Evolutionary conservation across 805 yeast species (phyloP), one percentile per base, ranked within the genome.

Genomic region (Suhomyces pyralidae): DNA sequence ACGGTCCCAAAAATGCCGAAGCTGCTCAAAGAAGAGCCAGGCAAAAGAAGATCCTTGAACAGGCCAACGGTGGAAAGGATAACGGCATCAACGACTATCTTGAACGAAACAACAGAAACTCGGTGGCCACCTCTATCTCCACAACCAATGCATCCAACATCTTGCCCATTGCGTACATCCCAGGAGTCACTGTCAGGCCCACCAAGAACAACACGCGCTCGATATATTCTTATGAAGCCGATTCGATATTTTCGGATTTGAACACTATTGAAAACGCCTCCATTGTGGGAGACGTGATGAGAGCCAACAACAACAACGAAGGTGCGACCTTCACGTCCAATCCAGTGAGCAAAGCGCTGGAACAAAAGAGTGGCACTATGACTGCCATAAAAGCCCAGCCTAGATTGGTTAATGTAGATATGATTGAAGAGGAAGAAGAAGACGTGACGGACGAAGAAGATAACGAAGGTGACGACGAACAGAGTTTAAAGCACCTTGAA

Each of bases 151-250:
- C 96, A 3, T 88, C 96, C 12, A 91, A 92, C 67, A 84, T 92
- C 57, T 80, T 92, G 55, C 97, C 97, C 17, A 86, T 93, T 52
- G 96, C 96, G 2, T 92, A 91, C 65, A 89, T 92, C 54, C 98
- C 97, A 0, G 97, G 97, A 36, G 97, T 91, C 45, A 88, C 91
- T 4, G 82, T 83, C 20, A 74, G 86, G 24, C 78, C 81, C 46
- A 73, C 77, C 7, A 70, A 70, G 51, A 72, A 74, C 59, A 72
- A 74, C 69, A 61, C 76, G 58, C 58, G 80, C 63, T 60, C 79
- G 62, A 63, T 80, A 61, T 61, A 79, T 69, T 66, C 76, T 61
- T 61, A 79, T 66, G 72, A 80, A 58, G 56, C 71, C 40, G 63
- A 59, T 40, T 71, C 78, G 46, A 65, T 74, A 10, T 74, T 74